A percentile compares a stretch with the other conserved stretches of the same genome.
Conservation (phyloP, 352 stramenopile species). For the Phytophthora capsici region DNA sequence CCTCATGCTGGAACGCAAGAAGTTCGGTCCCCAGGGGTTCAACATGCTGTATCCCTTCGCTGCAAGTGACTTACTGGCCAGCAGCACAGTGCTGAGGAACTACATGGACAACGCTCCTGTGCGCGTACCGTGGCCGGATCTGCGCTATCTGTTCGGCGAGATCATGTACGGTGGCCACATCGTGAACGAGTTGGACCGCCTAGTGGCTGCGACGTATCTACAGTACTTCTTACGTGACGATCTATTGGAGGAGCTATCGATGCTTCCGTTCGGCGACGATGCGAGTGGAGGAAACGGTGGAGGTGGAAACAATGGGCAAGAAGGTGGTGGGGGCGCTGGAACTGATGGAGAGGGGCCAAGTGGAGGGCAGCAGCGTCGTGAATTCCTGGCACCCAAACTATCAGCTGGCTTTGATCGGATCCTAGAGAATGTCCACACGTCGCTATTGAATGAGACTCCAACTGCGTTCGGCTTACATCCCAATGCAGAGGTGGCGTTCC, state of each 20-base stretch:
- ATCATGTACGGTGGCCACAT: constrained; percentile 93
- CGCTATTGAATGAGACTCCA: constrained; percentile 85
- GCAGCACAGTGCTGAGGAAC: constrained; percentile 86
- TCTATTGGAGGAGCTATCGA: constrained; percentile 89
- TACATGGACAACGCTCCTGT: constrained; percentile 93
- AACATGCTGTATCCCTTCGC: constrained; percentile 93
- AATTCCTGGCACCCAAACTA: constrained; percentile 81
- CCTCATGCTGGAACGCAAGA: constrained; percentile 92
- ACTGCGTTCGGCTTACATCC: constrained; percentile 92
- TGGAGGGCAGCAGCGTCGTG: constrained; percentile 43
- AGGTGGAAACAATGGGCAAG: constrained; percentile 18
- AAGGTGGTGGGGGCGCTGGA: constrained; percentile 34
- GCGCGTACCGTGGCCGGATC: constrained; percentile 90
- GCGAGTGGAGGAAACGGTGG: constrained; percentile 31
- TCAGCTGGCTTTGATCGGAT: constrained; percentile 78
- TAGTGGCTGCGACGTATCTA: constrained; percentile 86
- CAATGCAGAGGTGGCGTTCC: constrained; percentile 94
- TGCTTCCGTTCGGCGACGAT: constrained; percentile 88
- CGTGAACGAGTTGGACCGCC: constrained; percentile 82
- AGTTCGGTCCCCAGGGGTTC: constrained; percentile 91
- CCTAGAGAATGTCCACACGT: constrained; percentile 88
- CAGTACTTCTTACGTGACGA: constrained; percentile 90
- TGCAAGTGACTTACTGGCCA: constrained; percentile 84
- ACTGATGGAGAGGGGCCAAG: constrained; percentile 30
- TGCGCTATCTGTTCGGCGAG: constrained; percentile 89